phyloP scores from a whole-genome alignment of 129 eudicot genomes.

The Mikania micrantha region DNA sequence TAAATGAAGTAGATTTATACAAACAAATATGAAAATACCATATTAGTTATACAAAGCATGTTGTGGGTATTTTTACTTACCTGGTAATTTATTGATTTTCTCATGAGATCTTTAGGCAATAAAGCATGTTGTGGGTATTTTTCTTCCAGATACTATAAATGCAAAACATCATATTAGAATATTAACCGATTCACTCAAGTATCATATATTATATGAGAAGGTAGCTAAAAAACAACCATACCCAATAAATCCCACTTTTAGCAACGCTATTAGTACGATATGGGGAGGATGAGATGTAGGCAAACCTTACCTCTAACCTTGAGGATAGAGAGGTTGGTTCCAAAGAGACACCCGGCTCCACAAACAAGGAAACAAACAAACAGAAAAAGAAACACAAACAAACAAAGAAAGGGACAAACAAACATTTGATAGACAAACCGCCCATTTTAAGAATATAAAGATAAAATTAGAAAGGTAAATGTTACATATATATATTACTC shows the following conservation, averaged over 20 bases:
- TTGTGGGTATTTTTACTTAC: not conserved
- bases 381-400: too few relatives aligned
- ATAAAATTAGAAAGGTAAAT: too few relatives aligned
- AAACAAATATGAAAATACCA: not conserved
- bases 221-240: not conserved
- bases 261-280: too few relatives aligned
- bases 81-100: slow-evolving; percentile 46
- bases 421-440: too few relatives aligned
- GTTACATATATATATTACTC: slow-evolving; percentile 6
- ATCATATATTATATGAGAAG: slow-evolving; percentile 8
- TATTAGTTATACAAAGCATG: not conserved
- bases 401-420: too few relatives aligned
- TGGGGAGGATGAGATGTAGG: too few relatives aligned
- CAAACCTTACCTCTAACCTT: too few relatives aligned
- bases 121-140: slow-evolving; percentile 69
- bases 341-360: too few relatives aligned
- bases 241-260: too few relatives aligned
- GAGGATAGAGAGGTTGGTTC: too few relatives aligned
- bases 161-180: not conserved
- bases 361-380: too few relatives aligned
- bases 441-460: too few relatives aligned
- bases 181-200: not conserved
- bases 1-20: not conserved
- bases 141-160: slow-evolving; percentile 78
- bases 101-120: slow-evolving; percentile 62